These are phyloP conservation scores for Penicillium sp. DNA, from an alignment of 2,329 filamentous ascomycete genomes.

Conservation along the genomic window DNA sequence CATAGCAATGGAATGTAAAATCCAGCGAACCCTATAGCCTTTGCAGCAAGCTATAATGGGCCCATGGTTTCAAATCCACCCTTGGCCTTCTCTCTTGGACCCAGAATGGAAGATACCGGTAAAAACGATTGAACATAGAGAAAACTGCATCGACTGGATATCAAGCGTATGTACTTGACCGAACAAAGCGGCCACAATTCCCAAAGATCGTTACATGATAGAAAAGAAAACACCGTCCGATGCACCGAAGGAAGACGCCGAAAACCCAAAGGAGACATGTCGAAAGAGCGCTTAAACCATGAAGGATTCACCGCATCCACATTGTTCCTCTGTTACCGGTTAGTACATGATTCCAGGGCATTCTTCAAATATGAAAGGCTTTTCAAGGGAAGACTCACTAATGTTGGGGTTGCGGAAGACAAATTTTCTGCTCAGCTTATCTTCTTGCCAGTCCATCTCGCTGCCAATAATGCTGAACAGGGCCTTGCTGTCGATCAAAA, in stretches of 20 bases:
- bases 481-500: constrained; percentile 95
- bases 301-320: constrained; percentile 94
- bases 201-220: constrained; percentile 1
- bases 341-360: constrained; percentile 15
- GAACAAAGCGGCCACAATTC: constrained; percentile 11
- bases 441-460: constrained; percentile 99
- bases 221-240: constrained; percentile 41
- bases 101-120: background rate
- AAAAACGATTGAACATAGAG: background rate
- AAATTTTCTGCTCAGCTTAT: constrained; percentile 88
- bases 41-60: background rate
- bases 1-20: background rate
- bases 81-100: background rate
- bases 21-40: background rate
- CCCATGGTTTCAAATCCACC: background rate
- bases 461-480: constrained; percentile 97
- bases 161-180: constrained; percentile 24
- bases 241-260: constrained; percentile 32
- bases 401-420: constrained; percentile 98
- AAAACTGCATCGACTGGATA: constrained; percentile 21
- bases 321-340: constrained; percentile 76
- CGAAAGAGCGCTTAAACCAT: constrained; percentile 59
- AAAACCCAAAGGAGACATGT: constrained; percentile 14
- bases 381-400: constrained; percentile 63
- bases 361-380: background rate